Evolutionary conservation across 371 early-diverging fungal species (phyloP), one percentile per base, ranked within the genome.

Genomic region (Apophysomyces variabilis): DNA sequence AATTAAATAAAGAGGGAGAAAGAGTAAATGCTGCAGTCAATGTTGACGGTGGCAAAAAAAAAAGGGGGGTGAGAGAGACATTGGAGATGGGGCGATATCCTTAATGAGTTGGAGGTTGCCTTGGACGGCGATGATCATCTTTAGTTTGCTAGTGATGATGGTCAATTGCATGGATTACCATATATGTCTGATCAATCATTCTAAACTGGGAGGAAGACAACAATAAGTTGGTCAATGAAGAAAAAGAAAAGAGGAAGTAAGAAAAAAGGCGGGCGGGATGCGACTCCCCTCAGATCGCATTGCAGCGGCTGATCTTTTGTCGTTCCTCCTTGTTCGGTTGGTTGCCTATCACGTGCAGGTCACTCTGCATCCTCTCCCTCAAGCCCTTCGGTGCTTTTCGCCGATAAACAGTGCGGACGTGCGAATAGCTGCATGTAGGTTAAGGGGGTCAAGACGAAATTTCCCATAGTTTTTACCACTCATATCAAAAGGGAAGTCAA

Each of bases 251-350:
- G 21, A 50, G 9, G 21, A 50, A 47, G 32, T 18, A 50, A 50
- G 21, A 50, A 50, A 47, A 47, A 50, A 50, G 54, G 54, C 54
- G 54, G 54, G 54, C 54, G 54, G 35, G 21, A 50, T 50, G 54
- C 54, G 21, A 50, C 1, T 26, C 54, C 32, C 54, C 21, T 21
- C 54, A 50, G 54, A 50, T 50, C 54, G 8, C 21, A 50, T 50
- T 50, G 54, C 54, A 50, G 54, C 54, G 21, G 54, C 54, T 50
- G 54, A 50, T 50, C 41, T 41, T 41, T 41, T 16, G 18, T 21
- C 21, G 0, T 35, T 50, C 21, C 21, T 7, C 4, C 7, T 26
- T 26, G 21, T 50, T 50, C 54, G 54, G 54, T 50, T 50, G 9
- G 32, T 50, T 16, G 54, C 21, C 21, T 21, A 50, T 50, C 54